Base-by-base conservation (phyloP, 306 rosid species). In the Vigna radiata region DNA sequence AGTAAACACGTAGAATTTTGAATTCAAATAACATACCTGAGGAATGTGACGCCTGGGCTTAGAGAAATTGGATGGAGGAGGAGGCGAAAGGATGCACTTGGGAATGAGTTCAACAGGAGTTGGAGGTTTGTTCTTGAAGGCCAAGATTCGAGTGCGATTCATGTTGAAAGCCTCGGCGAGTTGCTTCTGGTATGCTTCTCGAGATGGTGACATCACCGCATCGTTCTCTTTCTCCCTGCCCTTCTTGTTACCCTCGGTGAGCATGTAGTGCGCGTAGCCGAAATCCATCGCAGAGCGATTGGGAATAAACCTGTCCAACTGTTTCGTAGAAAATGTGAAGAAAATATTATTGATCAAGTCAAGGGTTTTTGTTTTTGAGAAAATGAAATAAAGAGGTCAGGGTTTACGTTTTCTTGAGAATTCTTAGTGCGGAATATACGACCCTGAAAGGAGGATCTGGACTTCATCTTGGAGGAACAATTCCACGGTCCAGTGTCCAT, bases 81-180 rank as follows among this genome's bases (percentile, higher is more conserved):
- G 63, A 4, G 87, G 72, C n/a, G 86, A 77, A 27, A 90, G 77
- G 49, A 78, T 76, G 48, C 79, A 75, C n/a, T 60, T 83, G 1
- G 96, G 93, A 49, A 88, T 58, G 39, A 62, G 74, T 58, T 91
- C 91, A 7, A 88, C 86, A 0, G 89, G 79, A 0, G 82, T 75
- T 0, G 90, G 90, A 4, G 96, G 91, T 77, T 88, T 92, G 85
- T 92, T 88, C 93, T 87, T 92, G 91, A 90, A 89, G n/a, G 97
- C 96, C 52, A 92, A 88, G 68, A 90, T 90, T 71, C 92, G 83
- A 3, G 88, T 82, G 4, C 92, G 78, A 80, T 89, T 85, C 90
- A 92, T 92, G 89, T 92, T 89, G 61, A 82, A 67, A 9, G 92
- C 82, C 72, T 88, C 96, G 0, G 92, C 89, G 62, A 92, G 77